Base-by-base conservation (phyloP, 2,329 filamentous ascomycete species). In the Beauveria brongniartii region DNA sequence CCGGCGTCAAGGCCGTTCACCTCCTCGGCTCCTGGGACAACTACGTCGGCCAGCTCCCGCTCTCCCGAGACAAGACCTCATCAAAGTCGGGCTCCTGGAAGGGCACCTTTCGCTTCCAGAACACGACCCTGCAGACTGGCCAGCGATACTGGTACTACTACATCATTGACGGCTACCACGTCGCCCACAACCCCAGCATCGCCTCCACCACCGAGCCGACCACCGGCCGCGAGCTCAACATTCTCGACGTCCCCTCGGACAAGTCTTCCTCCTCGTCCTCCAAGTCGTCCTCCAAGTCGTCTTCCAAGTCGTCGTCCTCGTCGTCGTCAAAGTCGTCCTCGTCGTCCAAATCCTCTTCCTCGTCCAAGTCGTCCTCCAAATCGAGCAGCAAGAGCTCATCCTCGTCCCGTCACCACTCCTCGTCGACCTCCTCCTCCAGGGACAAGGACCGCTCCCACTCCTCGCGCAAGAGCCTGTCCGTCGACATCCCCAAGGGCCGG, bases 121-220 rank as follows among this genome's bases (percentile, higher is more conserved):
- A 88, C 73, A 79, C 85, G 64, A 93, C 91, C 63, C 84, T 97
- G 70, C 87, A 93, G 81, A 82, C 91, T 69, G 92, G 93, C 74
- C 87, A 91, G 74, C 88, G 93, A 74, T 97, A 97, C 86, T 99
- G 94, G 94, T 99, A 97, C 87, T 99, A 99, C 86, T 99, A 97
- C 84, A 97, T 97, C 86, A 94, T 97, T 76, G 94, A 99, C 76
- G 94, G 94, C 69, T 97, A 97, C 86, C 92, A 97, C 77, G 89
- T 96, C 75, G 92, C 92, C 64, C 93, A 97, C 83, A 94, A 97
- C 80, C 92, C 93, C 68, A 90, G 90, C 75, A 88, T 92, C 74
- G 82, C 89, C 71, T 93, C 89, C 73, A 95, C 90, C 72, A 88
- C 90, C 67, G 94, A 99, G 82, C 92, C 93, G 73, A 97, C 92